Percentiles rank a stretch among this genome's conserved stretches.
phyloP scores from a whole-genome alignment of 345 rosid species.

The Pugionium dolabratum region DNA sequence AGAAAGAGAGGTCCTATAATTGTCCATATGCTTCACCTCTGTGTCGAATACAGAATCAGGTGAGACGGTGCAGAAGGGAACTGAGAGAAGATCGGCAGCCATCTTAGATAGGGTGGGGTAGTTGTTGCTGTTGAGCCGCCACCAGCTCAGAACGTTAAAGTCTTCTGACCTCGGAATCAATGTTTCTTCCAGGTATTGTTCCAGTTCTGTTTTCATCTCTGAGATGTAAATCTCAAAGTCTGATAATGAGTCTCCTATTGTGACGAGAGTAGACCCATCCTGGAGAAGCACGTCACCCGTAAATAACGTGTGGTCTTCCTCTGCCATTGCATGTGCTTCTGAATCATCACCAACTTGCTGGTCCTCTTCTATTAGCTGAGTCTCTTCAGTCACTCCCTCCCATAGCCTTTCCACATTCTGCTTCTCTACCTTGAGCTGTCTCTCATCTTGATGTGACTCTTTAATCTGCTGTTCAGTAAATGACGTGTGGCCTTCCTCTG shows the following conservation, averaged over 20 bases:
- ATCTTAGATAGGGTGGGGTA: slow-evolving; percentile 74
- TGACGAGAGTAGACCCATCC: slow-evolving; percentile 50
- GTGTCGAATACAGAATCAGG: slow-evolving; percentile 56
- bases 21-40: slow-evolving; percentile 57
- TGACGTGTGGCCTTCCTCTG: slow-evolving; percentile 15
- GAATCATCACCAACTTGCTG: slow-evolving; percentile 32
- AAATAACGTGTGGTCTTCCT: slow-evolving; percentile 33
- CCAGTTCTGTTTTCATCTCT: slow-evolving; percentile 71
- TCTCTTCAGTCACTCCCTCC: slow-evolving; percentile 32
- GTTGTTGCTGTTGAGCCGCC: slow-evolving; percentile 62
- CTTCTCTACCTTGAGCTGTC: slow-evolving; percentile 26
- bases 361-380: slow-evolving; percentile 31
- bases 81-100: slow-evolving; percentile 65
- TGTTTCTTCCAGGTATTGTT: slow-evolving; percentile 65
- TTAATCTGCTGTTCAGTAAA: slow-evolving; percentile 7
- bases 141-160: slow-evolving; percentile 73
- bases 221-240: slow-evolving; percentile 65
- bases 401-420: slow-evolving; percentile 46
- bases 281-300: slow-evolving; percentile 33
- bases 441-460: slow-evolving; percentile 29
- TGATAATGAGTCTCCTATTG: slow-evolving; percentile 48
- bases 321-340: slow-evolving; percentile 34
- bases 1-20: slow-evolving; percentile 56
- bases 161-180: slow-evolving; percentile 57
- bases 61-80: slow-evolving; percentile 50